A percentile compares a stretch with the other conserved stretches of the same genome.
These are phyloP conservation scores for Saccharomycopsis selenospora DNA, from an alignment of 805 yeast genomes.

Conservation along the genomic window DNA sequence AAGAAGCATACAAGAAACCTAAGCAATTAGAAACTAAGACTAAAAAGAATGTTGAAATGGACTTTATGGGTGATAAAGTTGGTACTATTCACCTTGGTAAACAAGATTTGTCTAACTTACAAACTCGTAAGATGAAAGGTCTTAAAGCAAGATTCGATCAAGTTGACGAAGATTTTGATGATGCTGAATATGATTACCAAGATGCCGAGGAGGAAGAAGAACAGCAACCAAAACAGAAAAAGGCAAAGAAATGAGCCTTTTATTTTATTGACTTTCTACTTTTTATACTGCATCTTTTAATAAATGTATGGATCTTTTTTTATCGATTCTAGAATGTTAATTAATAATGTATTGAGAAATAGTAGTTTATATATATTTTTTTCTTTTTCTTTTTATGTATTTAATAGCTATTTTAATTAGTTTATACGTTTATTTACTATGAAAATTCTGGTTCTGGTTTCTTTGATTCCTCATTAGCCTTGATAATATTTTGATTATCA, in stretches of 20 bases:
- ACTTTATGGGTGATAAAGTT: conserved; percentile 89
- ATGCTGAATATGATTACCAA: conserved; percentile 42
- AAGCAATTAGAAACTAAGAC: conserved; percentile 73
- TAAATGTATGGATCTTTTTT: no score
- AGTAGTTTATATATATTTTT: no score
- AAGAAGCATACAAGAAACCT: conserved; percentile 78
- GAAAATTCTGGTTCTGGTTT: no score
- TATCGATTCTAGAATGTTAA: no score
- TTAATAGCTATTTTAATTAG: no score
- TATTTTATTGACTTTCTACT: no score
- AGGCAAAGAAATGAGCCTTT: conserved; percentile 1
- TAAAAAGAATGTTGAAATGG: conserved; percentile 84
- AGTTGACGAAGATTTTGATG: conserved; percentile 45
- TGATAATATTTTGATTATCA: conserved; percentile 43
- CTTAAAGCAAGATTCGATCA: conserved; percentile 83
- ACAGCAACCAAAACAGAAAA: neutral
- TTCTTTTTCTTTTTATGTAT: no score
- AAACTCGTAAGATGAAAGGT: conserved; percentile 98
- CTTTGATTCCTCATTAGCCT: conserved; percentile 1
- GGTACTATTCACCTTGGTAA: conserved; percentile 95
- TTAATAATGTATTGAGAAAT: no score
- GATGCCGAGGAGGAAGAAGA: conserved; percentile 34
- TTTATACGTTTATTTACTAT: no score
- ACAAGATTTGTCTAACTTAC: conserved; percentile 84
- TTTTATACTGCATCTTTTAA: no score